Percentiles rank a stretch among this genome's conserved stretches.
Evolutionary conservation across 148 eudicot species (phyloP).

Genomic region (Dysphania ambrosioides): DNA sequence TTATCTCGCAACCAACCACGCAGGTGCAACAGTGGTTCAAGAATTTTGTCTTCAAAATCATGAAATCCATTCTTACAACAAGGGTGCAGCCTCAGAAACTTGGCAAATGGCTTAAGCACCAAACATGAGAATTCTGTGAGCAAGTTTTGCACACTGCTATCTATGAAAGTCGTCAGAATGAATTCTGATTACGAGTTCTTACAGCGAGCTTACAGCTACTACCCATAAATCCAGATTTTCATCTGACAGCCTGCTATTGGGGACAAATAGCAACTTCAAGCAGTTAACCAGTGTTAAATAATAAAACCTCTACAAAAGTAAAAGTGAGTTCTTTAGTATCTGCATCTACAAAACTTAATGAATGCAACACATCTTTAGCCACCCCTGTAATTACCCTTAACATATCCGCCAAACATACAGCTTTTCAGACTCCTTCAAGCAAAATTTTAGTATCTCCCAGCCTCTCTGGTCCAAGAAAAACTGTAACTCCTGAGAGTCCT

Average conservation of each 20-base stretch:
- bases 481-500: constrained; percentile 35
- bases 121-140: constrained; percentile 48
- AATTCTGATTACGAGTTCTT: constrained; percentile 48
- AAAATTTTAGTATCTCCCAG: constrained; percentile 75
- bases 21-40: constrained; percentile 65
- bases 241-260: constrained; percentile 57
- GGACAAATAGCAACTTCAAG: constrained; percentile 49
- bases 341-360: constrained; percentile 22
- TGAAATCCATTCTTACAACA: constrained; percentile 70
- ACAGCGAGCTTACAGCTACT: constrained; percentile 41
- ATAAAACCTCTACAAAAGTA: constrained; percentile 25
- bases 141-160: constrained; percentile 35
- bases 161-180: constrained; percentile 33
- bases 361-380: constrained; percentile 36
- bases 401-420: constrained; percentile 44
- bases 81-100: constrained; percentile 72
- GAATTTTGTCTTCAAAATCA: constrained; percentile 73
- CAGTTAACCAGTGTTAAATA: constrained; percentile 46
- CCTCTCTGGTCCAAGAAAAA: constrained; percentile 69
- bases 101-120: constrained; percentile 74
- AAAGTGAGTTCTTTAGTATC: constrained; percentile 23
- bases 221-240: constrained; percentile 81
- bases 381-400: constrained; percentile 62
- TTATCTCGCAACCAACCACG: constrained; percentile 39
- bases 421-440: constrained; percentile 65